Evolutionary conservation across 2,329 filamentous ascomycete species (phyloP), one percentile per base, ranked within the genome.

Genomic region (Lithohypha guttulata): DNA sequence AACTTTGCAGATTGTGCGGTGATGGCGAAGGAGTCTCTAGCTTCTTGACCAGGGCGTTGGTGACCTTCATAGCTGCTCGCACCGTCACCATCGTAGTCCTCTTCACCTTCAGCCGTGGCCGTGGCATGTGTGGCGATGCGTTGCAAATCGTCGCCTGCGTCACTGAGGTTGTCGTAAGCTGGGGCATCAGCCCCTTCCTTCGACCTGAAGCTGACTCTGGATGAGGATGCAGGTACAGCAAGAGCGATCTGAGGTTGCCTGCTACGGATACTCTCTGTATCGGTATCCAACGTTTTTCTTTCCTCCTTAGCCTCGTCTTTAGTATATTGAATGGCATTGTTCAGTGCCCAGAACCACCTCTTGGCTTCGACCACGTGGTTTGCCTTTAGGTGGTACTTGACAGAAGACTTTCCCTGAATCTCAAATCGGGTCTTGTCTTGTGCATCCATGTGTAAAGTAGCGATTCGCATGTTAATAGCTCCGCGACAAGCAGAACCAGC

Each of bases 291-390:
- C 6, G 77, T 77, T 22, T 78, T 78, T 44, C 86, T 78, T 49
- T 95, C 89, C 58, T 93, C 85, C 51, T 82, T 87, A 6, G 85
- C 87, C 62, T 96, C 91, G 55, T 98, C 91, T 60, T 98, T 98
- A 47, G 85, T 81, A 82, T 85, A 96, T 58, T 96, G 91, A 34
- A 98, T 98, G 4, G 91, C 89, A 58, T 98, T 98, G 64, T 98
- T 98, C 47, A 98, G 68, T 1, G 91, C 84, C 91, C 91, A 98
- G 61, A 93, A 98, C 91, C 91, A 98, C 40, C 91, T 77, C 63
- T 98, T 98, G 4, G 91, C 89, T 60, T 98, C 91, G 19, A 96
- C 89, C 56, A 95, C 83, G 61, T 98, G 91, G 55, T 98, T 98
- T 0, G 91, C 91, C 60, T 94, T 96, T 38, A 98, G 71, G 34